These are phyloP conservation scores for Mycosphaerelloides madeirae DNA, from an alignment of 2,329 filamentous ascomycete genomes.

Conservation along the genomic window DNA sequence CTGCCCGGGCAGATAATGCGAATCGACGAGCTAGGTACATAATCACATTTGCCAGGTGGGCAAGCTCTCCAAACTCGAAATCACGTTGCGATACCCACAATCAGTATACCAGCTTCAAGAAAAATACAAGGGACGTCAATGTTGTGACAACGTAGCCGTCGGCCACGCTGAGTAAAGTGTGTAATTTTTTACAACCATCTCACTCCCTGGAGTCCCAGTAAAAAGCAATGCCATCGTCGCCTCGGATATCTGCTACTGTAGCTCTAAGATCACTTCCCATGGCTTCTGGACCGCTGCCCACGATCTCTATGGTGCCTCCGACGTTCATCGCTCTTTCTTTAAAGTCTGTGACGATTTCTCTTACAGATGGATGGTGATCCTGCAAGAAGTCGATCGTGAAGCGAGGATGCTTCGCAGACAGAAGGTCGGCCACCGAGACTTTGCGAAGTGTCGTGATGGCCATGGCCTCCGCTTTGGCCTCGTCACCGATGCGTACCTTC, in stretches of 20 bases:
- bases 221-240: conserved; percentile 12
- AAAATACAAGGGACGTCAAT: too few relatives aligned
- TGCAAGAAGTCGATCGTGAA: conserved; percentile 23
- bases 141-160: too few relatives aligned
- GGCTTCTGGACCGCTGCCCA: conserved; percentile 27
- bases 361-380: conserved; percentile 21
- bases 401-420: conserved; percentile 12
- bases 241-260: conserved; percentile 16
- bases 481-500: too few relatives aligned
- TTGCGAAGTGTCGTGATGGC: neutral
- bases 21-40: too few relatives aligned
- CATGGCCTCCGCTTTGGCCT: neutral
- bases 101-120: too few relatives aligned
- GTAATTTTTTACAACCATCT: too few relatives aligned
- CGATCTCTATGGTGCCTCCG: conserved; percentile 21
- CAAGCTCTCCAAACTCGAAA: too few relatives aligned
- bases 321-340: conserved; percentile 15
- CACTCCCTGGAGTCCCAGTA: conserved; percentile 25
- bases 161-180: too few relatives aligned
- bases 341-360: conserved; percentile 24
- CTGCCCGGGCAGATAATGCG: too few relatives aligned
- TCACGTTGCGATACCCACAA: too few relatives aligned
- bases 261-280: conserved; percentile 26
- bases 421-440: conserved; percentile 12
- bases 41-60: too few relatives aligned